Evolutionary conservation across 2,329 filamentous ascomycete genomes (phyloP).

Genomic region (Exophiala sideris): DNA sequence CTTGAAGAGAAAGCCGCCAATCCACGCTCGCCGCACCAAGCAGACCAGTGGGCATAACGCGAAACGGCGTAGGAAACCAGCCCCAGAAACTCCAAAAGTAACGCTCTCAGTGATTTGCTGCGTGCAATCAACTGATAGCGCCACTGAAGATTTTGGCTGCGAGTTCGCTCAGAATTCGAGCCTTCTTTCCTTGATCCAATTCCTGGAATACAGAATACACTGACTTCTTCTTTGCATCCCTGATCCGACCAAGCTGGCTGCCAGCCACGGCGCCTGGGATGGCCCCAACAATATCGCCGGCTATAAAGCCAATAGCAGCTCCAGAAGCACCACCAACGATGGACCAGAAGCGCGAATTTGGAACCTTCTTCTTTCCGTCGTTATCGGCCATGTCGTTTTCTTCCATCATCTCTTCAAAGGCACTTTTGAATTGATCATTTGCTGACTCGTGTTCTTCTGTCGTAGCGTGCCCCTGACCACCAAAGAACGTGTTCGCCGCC

Average conservation of each 20-base stretch:
- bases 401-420: constrained; percentile 86
- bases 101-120: no score
- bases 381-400: constrained; percentile 79
- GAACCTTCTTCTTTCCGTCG: constrained; percentile 36
- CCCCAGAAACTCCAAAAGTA: no score
- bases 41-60: no score
- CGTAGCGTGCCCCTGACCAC: no score
- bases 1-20: no score
- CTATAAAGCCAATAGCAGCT: constrained; percentile 87
- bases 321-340: constrained; percentile 82
- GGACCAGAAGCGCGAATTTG: constrained; percentile 78
- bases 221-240: constrained; percentile 89
- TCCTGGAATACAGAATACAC: constrained; percentile 90
- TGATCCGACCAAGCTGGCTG: constrained; percentile 82
- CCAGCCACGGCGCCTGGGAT: constrained; percentile 88
- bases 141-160: constrained; percentile 74
- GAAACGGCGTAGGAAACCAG: no score
- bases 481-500: constrained; percentile 55
- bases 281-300: constrained; percentile 86
- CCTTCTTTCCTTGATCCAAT: constrained; percentile 76
- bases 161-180: constrained; percentile 75
- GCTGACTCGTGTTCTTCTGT: constrained; percentile 54
- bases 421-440: constrained; percentile 79
- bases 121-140: constrained; percentile 10
- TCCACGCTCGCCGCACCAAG: no score